Evolutionary conservation across 2,329 filamentous ascomycete genomes (phyloP).

Genomic region (Penicillium sp.): DNA sequence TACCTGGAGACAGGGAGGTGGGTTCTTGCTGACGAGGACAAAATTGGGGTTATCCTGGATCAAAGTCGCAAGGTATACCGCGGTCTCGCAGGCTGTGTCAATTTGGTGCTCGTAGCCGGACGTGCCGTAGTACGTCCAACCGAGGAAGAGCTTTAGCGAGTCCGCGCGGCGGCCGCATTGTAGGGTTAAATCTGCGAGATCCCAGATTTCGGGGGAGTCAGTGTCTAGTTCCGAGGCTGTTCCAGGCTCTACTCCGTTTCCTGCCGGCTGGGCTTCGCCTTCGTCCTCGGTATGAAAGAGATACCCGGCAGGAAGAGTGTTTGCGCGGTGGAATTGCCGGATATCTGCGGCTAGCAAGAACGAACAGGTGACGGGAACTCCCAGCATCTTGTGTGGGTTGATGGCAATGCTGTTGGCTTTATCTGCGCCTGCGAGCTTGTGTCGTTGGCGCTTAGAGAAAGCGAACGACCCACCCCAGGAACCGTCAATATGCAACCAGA

Average conservation of each 20-base stretch:
- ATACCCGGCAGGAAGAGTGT: constrained; percentile 86
- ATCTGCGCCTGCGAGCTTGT: constrained; percentile 71
- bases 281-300: constrained; percentile 69
- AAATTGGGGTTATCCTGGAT: constrained; percentile 66
- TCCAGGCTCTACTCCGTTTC: constrained; percentile 12
- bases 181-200: constrained; percentile 88
- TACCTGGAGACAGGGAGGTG: constrained; percentile 87
- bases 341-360: constrained; percentile 83
- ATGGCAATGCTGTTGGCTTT: constrained; percentile 82
- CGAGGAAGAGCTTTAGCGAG: constrained; percentile 81
- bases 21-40: constrained; percentile 72
- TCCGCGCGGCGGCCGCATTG: constrained; percentile 91
- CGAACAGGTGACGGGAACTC: constrained; percentile 85
- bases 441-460: constrained; percentile 69
- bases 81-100: constrained; percentile 74
- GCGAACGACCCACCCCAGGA: constrained; percentile 87
- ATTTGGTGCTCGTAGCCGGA: constrained; percentile 72
- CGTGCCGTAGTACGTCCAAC: constrained; percentile 87
- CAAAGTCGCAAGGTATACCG: constrained; percentile 68
- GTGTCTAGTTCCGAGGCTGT: constrained; percentile 30
- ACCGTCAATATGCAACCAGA: constrained; percentile 94
- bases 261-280: constrained; percentile 41
- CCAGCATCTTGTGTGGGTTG: constrained; percentile 98
- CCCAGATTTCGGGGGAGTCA: constrained; percentile 70
- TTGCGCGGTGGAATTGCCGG: constrained; percentile 76